These are phyloP conservation scores for Schwanniomyces occidentalis DNA, from an alignment of 805 yeast species.

Conservation along the genomic window DNA sequence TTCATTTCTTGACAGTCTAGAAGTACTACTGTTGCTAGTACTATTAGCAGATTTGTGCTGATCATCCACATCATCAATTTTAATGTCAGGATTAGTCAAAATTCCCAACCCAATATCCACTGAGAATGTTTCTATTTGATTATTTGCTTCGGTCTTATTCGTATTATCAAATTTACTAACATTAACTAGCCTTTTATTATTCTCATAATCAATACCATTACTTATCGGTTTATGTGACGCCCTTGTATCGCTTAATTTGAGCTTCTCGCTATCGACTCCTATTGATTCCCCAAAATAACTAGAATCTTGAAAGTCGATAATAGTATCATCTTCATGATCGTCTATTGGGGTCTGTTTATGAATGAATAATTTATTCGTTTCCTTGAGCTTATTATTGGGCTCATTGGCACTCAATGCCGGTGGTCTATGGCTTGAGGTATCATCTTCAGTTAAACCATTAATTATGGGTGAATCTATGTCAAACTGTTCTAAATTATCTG, in stretches of 20 bases:
- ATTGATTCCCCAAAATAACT: no score
- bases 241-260: no score
- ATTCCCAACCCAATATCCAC: conserved; percentile 11
- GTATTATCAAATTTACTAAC: conserved; percentile 12
- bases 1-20: no score
- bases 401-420: background rate
- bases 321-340: conserved; percentile 8
- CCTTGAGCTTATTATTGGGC: background rate
- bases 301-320: no score
- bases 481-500: conserved; percentile 19
- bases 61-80: no score
- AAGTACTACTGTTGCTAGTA: no score
- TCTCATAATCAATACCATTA: conserved; percentile 17
- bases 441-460: conserved; percentile 34
- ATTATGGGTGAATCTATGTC: conserved; percentile 33
- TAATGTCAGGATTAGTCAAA: no score
- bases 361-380: conserved; percentile 16
- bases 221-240: conserved; percentile 23
- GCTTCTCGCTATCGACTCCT: no score
- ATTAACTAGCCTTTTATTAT: conserved; percentile 14
- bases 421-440: conserved; percentile 21
- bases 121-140: conserved; percentile 1
- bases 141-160: background rate
- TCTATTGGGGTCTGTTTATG: conserved; percentile 10
- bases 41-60: no score